A percentile compares a stretch with the other conserved stretches of the same genome.
Evolutionary conservation across 768 basidiomycete genomes (phyloP).

Genomic region (Lactarius hengduanensis): DNA sequence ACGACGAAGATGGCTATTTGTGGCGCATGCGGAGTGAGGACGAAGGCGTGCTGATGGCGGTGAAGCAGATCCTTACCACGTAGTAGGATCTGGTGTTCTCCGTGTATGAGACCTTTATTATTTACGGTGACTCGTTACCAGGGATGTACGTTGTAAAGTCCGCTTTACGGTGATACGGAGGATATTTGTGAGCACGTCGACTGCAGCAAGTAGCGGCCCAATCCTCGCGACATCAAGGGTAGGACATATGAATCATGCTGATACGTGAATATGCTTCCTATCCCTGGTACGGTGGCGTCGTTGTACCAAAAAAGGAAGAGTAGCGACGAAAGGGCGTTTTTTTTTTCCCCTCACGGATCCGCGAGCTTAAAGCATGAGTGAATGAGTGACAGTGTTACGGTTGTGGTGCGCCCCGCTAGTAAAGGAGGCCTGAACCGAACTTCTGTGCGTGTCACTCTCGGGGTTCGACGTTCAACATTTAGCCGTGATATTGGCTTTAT

Average conservation of each 20-base stretch:
- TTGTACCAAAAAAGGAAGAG: neutral
- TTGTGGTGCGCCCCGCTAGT: neutral
- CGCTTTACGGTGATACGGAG: neutral
- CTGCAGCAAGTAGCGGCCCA: too few species aligned
- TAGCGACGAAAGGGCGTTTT: too few species aligned
- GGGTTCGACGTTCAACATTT: neutral
- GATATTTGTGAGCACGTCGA: neutral
- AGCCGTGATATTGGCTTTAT: neutral
- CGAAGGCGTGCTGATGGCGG: conserved; percentile 40
- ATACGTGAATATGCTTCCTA: neutral
- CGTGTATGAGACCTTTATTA: neutral
- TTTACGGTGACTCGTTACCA: neutral
- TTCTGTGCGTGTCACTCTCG: neutral
- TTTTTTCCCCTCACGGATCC: too few species aligned
- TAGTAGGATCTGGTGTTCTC: conserved; percentile 13
- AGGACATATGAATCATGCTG: neutral
- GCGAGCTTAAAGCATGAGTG: conserved; percentile 26
- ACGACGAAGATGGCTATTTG: conserved; percentile 65
- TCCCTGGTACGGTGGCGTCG: neutral
- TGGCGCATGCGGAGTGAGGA: conserved; percentile 66
- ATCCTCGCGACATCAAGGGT: neutral
- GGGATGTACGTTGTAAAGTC: neutral
- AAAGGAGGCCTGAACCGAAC: too few species aligned
- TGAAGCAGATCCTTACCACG: conserved; percentile 45
- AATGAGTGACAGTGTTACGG: conserved; percentile 42